These are phyloP conservation scores for Protomyces inouyei DNA, from an alignment of 1,139 yeast genomes.

Conservation along the genomic window DNA sequence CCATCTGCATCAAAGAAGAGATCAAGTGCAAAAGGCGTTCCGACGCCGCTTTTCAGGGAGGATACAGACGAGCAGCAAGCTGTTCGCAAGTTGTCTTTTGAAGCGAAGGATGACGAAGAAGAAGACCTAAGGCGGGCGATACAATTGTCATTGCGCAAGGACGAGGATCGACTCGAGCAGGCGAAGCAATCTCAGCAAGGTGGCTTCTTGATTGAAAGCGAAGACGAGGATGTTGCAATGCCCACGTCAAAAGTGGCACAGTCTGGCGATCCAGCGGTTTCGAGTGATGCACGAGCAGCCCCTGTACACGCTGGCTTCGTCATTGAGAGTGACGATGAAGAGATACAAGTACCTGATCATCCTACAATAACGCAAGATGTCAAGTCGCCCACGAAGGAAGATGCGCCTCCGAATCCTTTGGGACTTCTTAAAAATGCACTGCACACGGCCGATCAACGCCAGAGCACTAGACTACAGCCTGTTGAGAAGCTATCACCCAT, in stretches of 20 bases:
- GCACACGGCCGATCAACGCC: conserved; percentile 1
- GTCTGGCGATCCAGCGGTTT: background rate
- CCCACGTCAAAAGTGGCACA: background rate
- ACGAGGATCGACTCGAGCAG: background rate
- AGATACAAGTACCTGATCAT: background rate
- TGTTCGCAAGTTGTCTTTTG: background rate
- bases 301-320: conserved; percentile 8
- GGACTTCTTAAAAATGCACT: conserved; percentile 3
- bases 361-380: background rate
- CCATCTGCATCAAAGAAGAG: conserved; percentile 5
- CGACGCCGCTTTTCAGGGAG: background rate
- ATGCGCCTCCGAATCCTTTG: background rate
- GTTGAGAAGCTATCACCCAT: background rate
- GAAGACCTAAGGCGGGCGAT: background rate
- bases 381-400: background rate
- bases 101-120: background rate
- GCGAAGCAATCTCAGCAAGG: conserved; percentile 3
- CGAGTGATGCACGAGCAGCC: background rate
- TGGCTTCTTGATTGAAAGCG: conserved; percentile 6
- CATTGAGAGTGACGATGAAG: conserved; percentile 17
- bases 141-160: background rate
- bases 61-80: background rate
- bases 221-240: conserved; percentile 10
- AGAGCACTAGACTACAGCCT: background rate
- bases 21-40: background rate